phyloP scores from a whole-genome alignment of 345 rosid genomes.

The Noccaea caerulescens region DNA sequence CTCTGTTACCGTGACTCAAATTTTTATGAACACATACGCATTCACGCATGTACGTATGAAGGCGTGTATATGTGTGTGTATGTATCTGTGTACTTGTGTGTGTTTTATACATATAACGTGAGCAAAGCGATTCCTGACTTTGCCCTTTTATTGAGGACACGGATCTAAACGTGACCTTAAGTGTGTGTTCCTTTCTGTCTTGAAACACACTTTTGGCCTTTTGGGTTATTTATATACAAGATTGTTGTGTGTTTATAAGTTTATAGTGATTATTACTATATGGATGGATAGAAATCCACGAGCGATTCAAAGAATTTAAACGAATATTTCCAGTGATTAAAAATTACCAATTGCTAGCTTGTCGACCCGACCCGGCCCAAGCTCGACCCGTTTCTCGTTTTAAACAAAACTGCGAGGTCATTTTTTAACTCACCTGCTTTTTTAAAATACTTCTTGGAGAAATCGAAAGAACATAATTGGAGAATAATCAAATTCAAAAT shows the following conservation, averaged over 20 bases:
- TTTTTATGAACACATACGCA: slow-evolving; percentile 31
- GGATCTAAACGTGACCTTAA: slow-evolving; percentile 3
- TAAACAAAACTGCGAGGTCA: slow-evolving; percentile 9
- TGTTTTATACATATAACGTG: slow-evolving; percentile 27
- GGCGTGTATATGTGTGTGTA: slow-evolving; percentile 29
- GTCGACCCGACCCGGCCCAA: background rate
- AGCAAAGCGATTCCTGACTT: slow-evolving; percentile 19
- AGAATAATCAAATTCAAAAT: slow-evolving; percentile 28
- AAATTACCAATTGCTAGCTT: too few species aligned
- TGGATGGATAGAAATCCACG: too few species aligned
- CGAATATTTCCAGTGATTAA: too few species aligned
- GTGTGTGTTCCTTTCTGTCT: background rate
- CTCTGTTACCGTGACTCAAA: background rate
- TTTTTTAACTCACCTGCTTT: background rate
- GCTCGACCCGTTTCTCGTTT: slow-evolving; percentile 18
- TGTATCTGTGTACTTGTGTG: slow-evolving; percentile 18
- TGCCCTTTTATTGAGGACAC: slow-evolving; percentile 11
- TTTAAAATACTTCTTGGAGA: slow-evolving; percentile 14
- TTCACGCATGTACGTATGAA: slow-evolving; percentile 24
- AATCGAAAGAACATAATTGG: slow-evolving; percentile 17
- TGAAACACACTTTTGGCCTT: background rate
- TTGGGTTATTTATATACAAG: background rate
- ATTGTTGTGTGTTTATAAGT: background rate
- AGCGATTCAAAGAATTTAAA: too few species aligned
- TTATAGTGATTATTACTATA: too few species aligned